Conservation (phyloP, 2,329 filamentous ascomycete genomes). For the Trichoderma atrobrunneum region DNA sequence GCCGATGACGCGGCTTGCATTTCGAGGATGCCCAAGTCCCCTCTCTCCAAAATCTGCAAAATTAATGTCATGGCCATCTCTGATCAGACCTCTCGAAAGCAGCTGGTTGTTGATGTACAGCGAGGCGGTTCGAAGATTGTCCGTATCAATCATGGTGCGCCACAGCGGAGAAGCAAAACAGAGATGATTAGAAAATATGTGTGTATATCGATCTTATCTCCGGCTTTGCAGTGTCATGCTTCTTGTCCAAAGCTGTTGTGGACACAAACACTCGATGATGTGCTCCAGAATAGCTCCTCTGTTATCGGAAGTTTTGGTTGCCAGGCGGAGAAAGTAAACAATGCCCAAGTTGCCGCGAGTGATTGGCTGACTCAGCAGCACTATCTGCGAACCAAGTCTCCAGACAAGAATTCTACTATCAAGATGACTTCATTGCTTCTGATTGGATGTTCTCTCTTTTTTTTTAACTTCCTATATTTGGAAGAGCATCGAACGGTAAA, state of each 20-base stretch:
- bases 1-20: constrained; percentile 85
- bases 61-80: constrained; percentile 72
- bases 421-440: not conserved
- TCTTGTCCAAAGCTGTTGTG: not conserved
- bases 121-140: constrained; percentile 65
- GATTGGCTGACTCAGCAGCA: constrained; percentile 19
- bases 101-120: constrained; percentile 72
- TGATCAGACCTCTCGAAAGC: constrained; percentile 61
- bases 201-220: not conserved
- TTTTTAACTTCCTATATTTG: not conserved
- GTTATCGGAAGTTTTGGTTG: constrained; percentile 30
- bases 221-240: not conserved
- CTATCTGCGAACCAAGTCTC: not conserved
- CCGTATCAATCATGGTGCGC: constrained; percentile 52
- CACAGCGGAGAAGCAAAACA: not conserved
- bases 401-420: not conserved
- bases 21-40: constrained; percentile 53
- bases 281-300: not conserved
- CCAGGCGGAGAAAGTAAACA: constrained; percentile 42
- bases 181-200: not conserved
- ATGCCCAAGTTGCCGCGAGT: constrained; percentile 25
- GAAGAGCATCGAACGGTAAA: not conserved
- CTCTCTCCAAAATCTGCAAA: constrained; percentile 71
- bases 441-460: not conserved
- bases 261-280: not conserved